Percentiles rank a stretch among this genome's conserved stretches.
Evolutionary conservation across 1,284 basidiomycete genomes (phyloP).

Genomic region (Sanghuangporus weigelae): DNA sequence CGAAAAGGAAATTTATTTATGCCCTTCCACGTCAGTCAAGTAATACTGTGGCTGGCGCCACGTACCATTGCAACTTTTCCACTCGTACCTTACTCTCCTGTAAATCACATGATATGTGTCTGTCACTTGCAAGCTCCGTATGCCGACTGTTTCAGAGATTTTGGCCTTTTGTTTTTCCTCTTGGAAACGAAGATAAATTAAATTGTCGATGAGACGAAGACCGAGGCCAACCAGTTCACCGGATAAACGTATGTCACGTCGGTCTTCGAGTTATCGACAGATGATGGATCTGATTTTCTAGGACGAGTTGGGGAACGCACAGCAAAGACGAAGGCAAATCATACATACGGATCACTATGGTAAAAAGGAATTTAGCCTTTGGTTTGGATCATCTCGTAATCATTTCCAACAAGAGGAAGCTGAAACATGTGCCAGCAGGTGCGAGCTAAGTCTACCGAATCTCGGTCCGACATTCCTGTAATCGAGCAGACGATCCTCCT

Average conservation of each 20-base stretch:
- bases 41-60: no score
- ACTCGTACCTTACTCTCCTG: no score
- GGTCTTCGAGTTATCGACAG: background rate
- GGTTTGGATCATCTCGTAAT: slow-evolving; percentile 2
- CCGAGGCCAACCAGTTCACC: background rate
- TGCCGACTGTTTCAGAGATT: background rate
- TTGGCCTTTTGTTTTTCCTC: background rate
- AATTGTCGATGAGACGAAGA: background rate
- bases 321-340: slow-evolving; percentile 6
- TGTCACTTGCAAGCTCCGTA: background rate
- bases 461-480: background rate
- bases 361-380: slow-evolving; percentile 5
- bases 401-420: background rate
- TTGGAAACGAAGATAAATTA: background rate
- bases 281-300: background rate
- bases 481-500: background rate
- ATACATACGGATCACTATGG: background rate
- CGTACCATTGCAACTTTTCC: no score
- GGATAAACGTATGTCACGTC: background rate
- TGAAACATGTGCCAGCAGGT: background rate
- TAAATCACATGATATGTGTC: no score
- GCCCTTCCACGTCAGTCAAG: no score
- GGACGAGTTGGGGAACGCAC: background rate
- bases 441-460: background rate
- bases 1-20: background rate